These are phyloP conservation scores for Euphrasia confusa DNA, from an alignment of 257 asterid species.

Conservation along the genomic window DNA sequence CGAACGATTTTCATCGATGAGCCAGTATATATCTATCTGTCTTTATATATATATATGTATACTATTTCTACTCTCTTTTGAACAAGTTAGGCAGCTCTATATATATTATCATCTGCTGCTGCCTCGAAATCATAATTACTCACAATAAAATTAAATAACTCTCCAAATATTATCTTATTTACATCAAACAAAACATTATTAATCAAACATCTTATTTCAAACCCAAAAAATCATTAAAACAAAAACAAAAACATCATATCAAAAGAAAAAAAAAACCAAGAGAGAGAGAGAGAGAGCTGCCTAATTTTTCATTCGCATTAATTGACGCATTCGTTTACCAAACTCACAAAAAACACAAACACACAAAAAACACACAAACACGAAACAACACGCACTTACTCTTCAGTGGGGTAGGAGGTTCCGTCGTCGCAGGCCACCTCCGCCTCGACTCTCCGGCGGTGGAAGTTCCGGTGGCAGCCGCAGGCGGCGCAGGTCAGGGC, in stretches of 20 bases:
- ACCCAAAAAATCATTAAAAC: background rate
- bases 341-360: constrained; percentile 21
- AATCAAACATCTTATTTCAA: too few species aligned
- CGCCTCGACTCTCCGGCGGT: constrained; percentile 49
- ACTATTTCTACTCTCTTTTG: background rate
- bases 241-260: constrained; percentile 10
- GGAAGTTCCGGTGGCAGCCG: constrained; percentile 87
- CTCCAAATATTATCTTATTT: constrained; percentile 10
- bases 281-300: background rate
- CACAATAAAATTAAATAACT: background rate
- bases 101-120: too few species aligned
- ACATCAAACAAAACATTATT: constrained; percentile 18
- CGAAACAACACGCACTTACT: background rate
- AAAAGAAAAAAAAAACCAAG: background rate
- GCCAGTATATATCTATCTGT: too few species aligned
- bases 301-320: constrained; percentile 22
- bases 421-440: constrained; percentile 36
- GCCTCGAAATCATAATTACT: background rate
- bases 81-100: constrained; percentile 3
- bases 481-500: constrained; percentile 89
- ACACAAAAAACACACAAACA: constrained; percentile 19
- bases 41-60: too few species aligned
- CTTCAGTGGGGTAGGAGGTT: constrained; percentile 32
- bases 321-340: constrained; percentile 24
- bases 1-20: too few species aligned